Conservation (phyloP, 1,284 basidiomycete genomes). For the Coriolopsis trogii region DNA sequence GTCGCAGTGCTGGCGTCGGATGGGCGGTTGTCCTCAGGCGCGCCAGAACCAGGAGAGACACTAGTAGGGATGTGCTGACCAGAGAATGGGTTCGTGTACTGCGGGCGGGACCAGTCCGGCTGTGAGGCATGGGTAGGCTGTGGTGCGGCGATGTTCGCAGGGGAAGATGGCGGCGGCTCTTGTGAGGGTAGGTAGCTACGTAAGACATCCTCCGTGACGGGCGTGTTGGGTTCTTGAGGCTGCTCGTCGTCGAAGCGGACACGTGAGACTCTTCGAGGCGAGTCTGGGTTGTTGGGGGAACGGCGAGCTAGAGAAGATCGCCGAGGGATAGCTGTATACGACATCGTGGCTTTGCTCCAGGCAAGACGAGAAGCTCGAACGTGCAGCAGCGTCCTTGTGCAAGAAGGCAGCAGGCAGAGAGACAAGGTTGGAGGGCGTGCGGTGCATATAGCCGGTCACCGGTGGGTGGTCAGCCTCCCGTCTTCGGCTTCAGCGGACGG, state of each 20-base stretch:
- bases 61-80: not conserved
- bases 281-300: slow-evolving; percentile 1
- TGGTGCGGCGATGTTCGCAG: slow-evolving; percentile 3
- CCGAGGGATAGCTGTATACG: slow-evolving; percentile 21
- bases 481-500: not conserved
- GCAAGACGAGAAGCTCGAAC: not conserved
- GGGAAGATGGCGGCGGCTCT: not conserved
- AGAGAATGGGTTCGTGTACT: not conserved
- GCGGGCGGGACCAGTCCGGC: slow-evolving; percentile 6
- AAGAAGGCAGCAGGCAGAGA: too few species aligned
- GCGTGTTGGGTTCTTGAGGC: not conserved
- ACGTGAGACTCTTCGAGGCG: too few species aligned
- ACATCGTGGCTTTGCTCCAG: slow-evolving; percentile 8
- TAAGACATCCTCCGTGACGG: slow-evolving; percentile 4
- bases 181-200: not conserved
- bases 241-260: slow-evolving; percentile 26
- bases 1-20: slow-evolving; percentile 17
- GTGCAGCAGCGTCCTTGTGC: not conserved
- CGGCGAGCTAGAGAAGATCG: slow-evolving; percentile 13
- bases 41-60: not conserved
- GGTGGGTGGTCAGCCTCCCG: not conserved
- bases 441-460: too few species aligned
- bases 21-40: not conserved
- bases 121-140: slow-evolving; percentile 5
- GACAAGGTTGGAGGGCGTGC: not conserved